Evolutionary conservation across 2,329 filamentous ascomycete species (phyloP).

Genomic region (Aspergillus tamarii): DNA sequence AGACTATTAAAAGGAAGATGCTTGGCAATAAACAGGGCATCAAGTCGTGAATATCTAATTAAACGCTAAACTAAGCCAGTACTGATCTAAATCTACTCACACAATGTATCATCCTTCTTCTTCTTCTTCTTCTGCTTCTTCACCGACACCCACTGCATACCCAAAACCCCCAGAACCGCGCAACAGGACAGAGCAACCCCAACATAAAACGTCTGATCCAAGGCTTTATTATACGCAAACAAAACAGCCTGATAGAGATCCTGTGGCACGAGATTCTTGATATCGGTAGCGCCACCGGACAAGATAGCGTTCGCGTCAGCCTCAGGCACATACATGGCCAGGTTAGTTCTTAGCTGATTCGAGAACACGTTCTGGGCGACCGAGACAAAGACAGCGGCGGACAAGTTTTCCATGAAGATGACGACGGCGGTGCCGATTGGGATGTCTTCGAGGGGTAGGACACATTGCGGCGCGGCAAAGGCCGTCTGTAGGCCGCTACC

Average conservation of each 20-base stretch:
- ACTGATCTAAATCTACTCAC: not conserved
- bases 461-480: slow-evolving; percentile 7
- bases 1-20: not conserved
- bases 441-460: slow-evolving; percentile 11
- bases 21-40: not conserved
- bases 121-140: not conserved
- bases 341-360: slow-evolving; percentile 15
- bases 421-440: slow-evolving; percentile 13
- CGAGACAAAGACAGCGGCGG: slow-evolving; percentile 12
- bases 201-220: slow-evolving; percentile 20
- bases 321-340: slow-evolving; percentile 9
- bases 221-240: slow-evolving; percentile 18
- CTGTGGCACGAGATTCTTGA: slow-evolving; percentile 5
- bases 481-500: slow-evolving; percentile 14
- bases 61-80: not conserved
- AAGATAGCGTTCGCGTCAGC: slow-evolving; percentile 13
- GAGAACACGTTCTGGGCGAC: slow-evolving; percentile 22
- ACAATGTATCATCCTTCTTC: not conserved
- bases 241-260: slow-evolving; percentile 9
- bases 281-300: slow-evolving; percentile 14
- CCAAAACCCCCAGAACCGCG: slow-evolving; percentile 10
- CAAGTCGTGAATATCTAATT: not conserved
- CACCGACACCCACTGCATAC: slow-evolving; percentile 20
- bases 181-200: slow-evolving; percentile 14
- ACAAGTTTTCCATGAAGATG: slow-evolving; percentile 14